Evolutionary conservation across 768 basidiomycete species (phyloP), one percentile per base, ranked within the genome.

Genomic region (Boletus reticulatus): DNA sequence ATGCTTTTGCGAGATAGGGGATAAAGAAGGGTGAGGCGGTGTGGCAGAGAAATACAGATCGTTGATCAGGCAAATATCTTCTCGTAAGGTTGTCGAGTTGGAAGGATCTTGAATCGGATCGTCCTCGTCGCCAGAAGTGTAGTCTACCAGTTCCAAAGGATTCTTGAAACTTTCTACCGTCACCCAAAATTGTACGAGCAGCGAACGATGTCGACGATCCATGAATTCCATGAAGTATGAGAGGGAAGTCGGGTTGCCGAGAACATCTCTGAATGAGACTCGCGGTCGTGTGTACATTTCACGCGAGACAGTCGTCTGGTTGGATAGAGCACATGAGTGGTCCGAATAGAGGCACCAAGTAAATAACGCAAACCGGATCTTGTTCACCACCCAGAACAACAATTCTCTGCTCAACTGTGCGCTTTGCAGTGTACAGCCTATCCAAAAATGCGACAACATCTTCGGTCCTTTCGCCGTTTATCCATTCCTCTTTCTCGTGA

Each of bases 181-280:
- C 2, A 98, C 77, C 96, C 96, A 98, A 73, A 98, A 99, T 60
- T 98, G 96, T 4, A 97, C 92, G 11, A 93, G 83, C 13, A 92
- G 66, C 13, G 94, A 90, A 31, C 89, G 84, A 56, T 85, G 80
- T 9, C 89, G 83, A 14, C 97, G 83, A 62, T 98, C 97, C 92
- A 98, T 95, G 64, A 92, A 97, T 75, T 99, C 97, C 87, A 98
- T 94, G 74, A 96, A 92, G 69, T 97, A 96, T 3, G 92, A 93
- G 3, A 98, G 80, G 0, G 94, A 93, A 37, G 85, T 88, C 0
- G 96, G 95, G 62, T 93, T 94, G 22, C 86, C 77, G 4, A 99
- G 83, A 48, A 98, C 80, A 50, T 93, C 89, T 38, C 90, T 83
- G 5, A 96, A 78, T 0, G 81, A 77, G 22, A 90, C 72, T 12